A percentile compares a stretch with the other conserved stretches of the same genome.
Conservation (phyloP, 352 stramenopile species). For the Phytophthora capsici region DNA sequence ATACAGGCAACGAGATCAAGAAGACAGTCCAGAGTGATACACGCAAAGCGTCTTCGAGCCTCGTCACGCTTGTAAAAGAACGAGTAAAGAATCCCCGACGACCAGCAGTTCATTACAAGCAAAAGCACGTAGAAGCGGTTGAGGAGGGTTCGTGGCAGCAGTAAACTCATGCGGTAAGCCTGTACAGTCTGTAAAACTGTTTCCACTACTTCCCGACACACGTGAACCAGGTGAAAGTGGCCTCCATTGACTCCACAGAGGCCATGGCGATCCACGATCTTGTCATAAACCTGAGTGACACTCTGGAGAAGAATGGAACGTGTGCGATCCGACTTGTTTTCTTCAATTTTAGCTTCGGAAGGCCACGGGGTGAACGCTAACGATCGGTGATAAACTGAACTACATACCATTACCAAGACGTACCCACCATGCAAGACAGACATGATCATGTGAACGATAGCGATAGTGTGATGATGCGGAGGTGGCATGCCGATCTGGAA, state of each 20-base stretch:
- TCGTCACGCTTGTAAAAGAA: constrained; percentile 22
- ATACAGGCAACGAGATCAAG: constrained; percentile 34
- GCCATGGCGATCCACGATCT: constrained; percentile 10
- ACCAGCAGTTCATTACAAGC: constrained; percentile 37
- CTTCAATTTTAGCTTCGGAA: neutral
- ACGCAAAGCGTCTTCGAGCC: constrained; percentile 16
- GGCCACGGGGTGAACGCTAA: constrained; percentile 13
- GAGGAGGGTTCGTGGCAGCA: constrained; percentile 32
- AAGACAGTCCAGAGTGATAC: constrained; percentile 25
- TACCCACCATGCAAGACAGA: constrained; percentile 22
- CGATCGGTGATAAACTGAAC: constrained; percentile 5
- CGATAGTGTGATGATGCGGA: constrained; percentile 19
- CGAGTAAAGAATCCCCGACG: constrained; percentile 21
- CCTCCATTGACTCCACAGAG: constrained; percentile 22
- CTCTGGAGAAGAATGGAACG: constrained; percentile 13
- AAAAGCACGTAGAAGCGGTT: constrained; percentile 44
- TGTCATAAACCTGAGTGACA: constrained; percentile 12
- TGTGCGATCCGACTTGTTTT: constrained; percentile 5
- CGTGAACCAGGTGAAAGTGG: constrained; percentile 11
- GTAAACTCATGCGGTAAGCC: constrained; percentile 35
- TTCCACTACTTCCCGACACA: constrained; percentile 29
- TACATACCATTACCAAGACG: constrained; percentile 16
- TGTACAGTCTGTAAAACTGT: constrained; percentile 31
- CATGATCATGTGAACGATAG: constrained; percentile 17
- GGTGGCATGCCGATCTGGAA: constrained; percentile 24